Percentiles rank a stretch among this genome's conserved stretches.
Evolutionary conservation across 2,329 filamentous ascomycete genomes (phyloP).

Genomic region (Ophiosphaerella herpotricha): DNA sequence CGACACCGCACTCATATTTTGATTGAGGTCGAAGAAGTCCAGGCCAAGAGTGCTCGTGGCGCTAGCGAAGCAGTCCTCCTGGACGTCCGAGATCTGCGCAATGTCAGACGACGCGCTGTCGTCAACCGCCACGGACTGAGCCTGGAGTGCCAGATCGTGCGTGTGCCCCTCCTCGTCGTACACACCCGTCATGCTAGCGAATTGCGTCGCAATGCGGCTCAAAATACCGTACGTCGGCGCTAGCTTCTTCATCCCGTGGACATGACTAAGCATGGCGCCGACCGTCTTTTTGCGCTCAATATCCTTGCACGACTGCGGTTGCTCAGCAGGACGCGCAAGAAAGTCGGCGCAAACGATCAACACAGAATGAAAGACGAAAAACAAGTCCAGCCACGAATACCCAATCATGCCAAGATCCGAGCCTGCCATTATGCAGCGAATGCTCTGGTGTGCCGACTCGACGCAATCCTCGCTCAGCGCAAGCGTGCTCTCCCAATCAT

Average conservation of each 20-base stretch:
- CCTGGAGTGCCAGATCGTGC: conserved; percentile 4
- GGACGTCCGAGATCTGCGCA: conserved; percentile 17
- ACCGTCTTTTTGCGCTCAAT: conserved; percentile 26
- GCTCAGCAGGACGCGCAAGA: conserved; percentile 25
- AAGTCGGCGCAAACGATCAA: conserved; percentile 35
- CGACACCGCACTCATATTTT: background rate
- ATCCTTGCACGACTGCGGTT: conserved; percentile 23
- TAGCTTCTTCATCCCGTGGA: conserved; percentile 19
- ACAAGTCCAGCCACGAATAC: conserved; percentile 28
- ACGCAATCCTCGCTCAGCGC: conserved; percentile 33
- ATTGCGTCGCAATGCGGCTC: conserved; percentile 26
- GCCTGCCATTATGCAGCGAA: conserved; percentile 25
- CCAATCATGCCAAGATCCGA: conserved; percentile 22
- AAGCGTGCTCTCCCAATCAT: conserved; percentile 18
- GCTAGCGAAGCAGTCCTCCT: conserved; percentile 28
- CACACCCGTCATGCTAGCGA: conserved; percentile 29
- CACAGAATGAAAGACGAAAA: conserved; percentile 31
- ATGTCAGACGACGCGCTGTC: conserved; percentile 12
- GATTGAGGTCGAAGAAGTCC: conserved; percentile 25
- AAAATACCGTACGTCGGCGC: conserved; percentile 28
- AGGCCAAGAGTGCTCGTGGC: conserved; percentile 24
- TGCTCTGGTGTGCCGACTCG: conserved; percentile 26
- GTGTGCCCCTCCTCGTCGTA: conserved; percentile 7
- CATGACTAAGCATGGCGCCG: conserved; percentile 19
- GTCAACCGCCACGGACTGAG: conserved; percentile 2